Evolutionary conservation across 495 filamentous ascomycete genomes (phyloP).

Genomic region (Chaetomium cochliodes): DNA sequence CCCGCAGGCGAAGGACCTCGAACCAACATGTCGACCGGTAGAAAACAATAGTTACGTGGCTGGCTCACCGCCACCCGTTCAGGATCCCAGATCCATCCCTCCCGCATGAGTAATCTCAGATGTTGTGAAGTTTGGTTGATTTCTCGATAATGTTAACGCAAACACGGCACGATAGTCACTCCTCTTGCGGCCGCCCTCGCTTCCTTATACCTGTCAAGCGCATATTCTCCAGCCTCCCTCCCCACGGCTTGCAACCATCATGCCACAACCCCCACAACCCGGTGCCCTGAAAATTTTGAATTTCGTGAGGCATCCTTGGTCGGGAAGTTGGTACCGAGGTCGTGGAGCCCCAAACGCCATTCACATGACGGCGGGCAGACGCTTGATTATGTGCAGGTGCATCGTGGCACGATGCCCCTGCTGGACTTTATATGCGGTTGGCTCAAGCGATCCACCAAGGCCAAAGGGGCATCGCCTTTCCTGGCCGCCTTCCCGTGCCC

Average conservation of each 20-base stretch:
- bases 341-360: neutral
- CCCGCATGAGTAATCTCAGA: neutral
- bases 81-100: neutral
- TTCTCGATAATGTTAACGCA: neutral
- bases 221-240: neutral
- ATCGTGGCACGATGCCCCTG: neutral
- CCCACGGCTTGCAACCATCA: neutral
- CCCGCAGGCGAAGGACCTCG: slow-evolving; percentile 1
- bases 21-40: slow-evolving; percentile 12
- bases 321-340: neutral
- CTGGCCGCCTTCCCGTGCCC: neutral
- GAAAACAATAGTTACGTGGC: slow-evolving; percentile 8
- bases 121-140: neutral
- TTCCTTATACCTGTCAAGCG: neutral
- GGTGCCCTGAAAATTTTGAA: too few relatives aligned
- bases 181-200: neutral
- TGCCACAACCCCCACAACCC: neutral
- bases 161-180: neutral
- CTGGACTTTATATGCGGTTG: slow-evolving; percentile 11
- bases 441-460: neutral
- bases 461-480: neutral
- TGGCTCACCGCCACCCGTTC: slow-evolving; percentile 3
- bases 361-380: slow-evolving; percentile 10
- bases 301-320: neutral
- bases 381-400: slow-evolving; percentile 8